These are phyloP conservation scores for Peronospora farinosa DNA, from an alignment of 352 stramenopile genomes.

Conservation along the genomic window DNA sequence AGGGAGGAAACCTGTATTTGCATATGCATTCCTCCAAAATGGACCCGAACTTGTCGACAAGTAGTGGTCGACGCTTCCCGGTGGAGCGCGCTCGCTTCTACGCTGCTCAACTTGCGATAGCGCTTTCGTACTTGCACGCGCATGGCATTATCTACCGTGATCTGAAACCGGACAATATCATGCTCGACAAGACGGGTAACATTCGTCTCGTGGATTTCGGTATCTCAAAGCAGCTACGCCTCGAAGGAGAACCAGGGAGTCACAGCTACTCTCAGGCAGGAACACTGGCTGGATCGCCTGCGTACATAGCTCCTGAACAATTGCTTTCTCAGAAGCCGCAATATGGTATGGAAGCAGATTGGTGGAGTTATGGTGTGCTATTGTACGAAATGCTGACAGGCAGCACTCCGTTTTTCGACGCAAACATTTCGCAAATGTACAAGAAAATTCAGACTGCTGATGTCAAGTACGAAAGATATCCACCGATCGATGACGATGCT, in stretches of 20 bases:
- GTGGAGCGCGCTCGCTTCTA: constrained; percentile 80
- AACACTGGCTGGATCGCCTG: constrained; percentile 72
- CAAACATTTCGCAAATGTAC: constrained; percentile 84
- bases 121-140: constrained; percentile 80
- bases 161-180: constrained; percentile 86
- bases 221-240: constrained; percentile 79
- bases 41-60: constrained; percentile 70
- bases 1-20: constrained; percentile 78
- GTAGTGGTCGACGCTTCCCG: constrained; percentile 58
- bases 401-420: constrained; percentile 82
- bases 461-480: constrained; percentile 71
- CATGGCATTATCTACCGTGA: constrained; percentile 86
- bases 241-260: constrained; percentile 27
- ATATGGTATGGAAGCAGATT: constrained; percentile 86
- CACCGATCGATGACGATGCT: constrained; percentile 54
- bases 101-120: constrained; percentile 79
- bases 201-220: constrained; percentile 88
- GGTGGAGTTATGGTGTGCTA: constrained; percentile 88
- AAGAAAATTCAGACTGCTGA: constrained; percentile 86
- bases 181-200: constrained; percentile 83
- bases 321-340: constrained; percentile 76
- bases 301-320: constrained; percentile 83
- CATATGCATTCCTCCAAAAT: constrained; percentile 86
- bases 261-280: constrained; percentile 58
- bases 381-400: constrained; percentile 88